Percentiles rank a stretch among this genome's conserved stretches.
These are phyloP conservation scores for Camellia lanceoleosa DNA, from an alignment of 148 eudicot genomes.

Conservation along the genomic window DNA sequence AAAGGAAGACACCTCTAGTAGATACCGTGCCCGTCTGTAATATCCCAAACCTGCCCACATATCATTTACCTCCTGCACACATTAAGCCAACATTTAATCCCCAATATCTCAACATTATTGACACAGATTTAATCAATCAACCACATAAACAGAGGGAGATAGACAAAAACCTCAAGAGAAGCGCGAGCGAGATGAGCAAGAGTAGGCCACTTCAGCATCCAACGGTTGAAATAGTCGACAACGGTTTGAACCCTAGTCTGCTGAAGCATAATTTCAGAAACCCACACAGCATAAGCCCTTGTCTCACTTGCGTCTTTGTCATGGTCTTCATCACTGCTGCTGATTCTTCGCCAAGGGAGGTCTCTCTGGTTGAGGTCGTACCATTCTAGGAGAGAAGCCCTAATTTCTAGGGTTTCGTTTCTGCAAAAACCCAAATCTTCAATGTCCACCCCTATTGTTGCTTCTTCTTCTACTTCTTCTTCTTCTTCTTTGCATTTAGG, in stretches of 20 bases:
- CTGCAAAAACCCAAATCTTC: conserved; percentile 57
- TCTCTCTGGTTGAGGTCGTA: conserved; percentile 80
- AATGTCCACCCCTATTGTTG: conserved; percentile 36
- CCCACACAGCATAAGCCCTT: conserved; percentile 91
- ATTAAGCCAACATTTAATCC: not conserved
- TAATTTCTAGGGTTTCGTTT: conserved; percentile 55
- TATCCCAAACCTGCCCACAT: conserved; percentile 99
- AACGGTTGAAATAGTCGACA: conserved; percentile 66
- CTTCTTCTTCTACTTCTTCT: conserved; percentile 6
- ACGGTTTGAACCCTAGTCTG: conserved; percentile 86
- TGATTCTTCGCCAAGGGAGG: conserved; percentile 79
- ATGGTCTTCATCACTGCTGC: conserved; percentile 2
- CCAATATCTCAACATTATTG: not conserved
- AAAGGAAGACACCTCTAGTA: conserved; percentile 63
- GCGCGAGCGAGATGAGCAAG: conserved; percentile 65
- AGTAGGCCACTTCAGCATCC: conserved; percentile 95
- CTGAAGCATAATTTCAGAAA: conserved; percentile 69
- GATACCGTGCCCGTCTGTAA: conserved; percentile 79
- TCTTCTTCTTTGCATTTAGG: not conserved
- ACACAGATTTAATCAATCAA: not conserved
- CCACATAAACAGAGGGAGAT: not conserved
- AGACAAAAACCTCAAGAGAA: conserved; percentile 60
- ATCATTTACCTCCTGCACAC: conserved; percentile 90
- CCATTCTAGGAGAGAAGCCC: conserved; percentile 70
- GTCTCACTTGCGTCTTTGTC: conserved; percentile 37